Evolutionary conservation across 1,284 basidiomycete genomes (phyloP), one percentile per base, ranked within the genome.

Genomic region (Ceratobasidium papillatum): DNA sequence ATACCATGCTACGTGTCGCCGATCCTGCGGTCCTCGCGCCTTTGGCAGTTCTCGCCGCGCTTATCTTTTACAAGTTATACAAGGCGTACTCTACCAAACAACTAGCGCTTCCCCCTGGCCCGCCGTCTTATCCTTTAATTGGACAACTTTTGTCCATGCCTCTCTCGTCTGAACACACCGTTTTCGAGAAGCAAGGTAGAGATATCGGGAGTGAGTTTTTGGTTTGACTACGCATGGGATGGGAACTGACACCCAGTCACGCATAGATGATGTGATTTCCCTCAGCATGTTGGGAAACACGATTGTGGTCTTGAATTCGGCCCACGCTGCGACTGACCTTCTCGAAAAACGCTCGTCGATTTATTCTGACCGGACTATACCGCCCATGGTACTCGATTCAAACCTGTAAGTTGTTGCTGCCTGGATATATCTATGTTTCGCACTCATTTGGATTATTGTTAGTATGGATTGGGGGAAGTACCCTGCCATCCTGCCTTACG

Each of bases 331-430:
- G 14, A 45, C 38, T 19, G 77, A 78, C 36, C 51, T 78, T 1
- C 61, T 78, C n/a, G 77, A 78, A 7, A 77, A 77, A 52, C 51
- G 72, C 34, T 74, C 73, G 1, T 25, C 36, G 22, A 75, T 75
- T 9, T 77, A 77, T 58, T 75, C 76, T 17, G 74, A 75, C 43
- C 54, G 76, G 17, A 52, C 63, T 0, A 52, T 47, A 17, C 75
- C 75, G 4, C 64, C 73, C 3, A 76, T 77, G 69, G 32, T 73
- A 5, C 54, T 59, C 34, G 58, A 73, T 0, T 17, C 58, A 1
- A 41, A 38, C 12, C 43, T 73, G 69, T 62, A 47, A 8, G 69
- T 73, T 3, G 7, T 1, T 8, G 8, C 2, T 8, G 7, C 11
- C 58, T 43, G 9, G 56, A 11, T 9, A 27, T 32, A n/a, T 22